Base-by-base conservation (phyloP, 2,329 filamentous ascomycete genomes). In the Phialocephala subalpina region DNA sequence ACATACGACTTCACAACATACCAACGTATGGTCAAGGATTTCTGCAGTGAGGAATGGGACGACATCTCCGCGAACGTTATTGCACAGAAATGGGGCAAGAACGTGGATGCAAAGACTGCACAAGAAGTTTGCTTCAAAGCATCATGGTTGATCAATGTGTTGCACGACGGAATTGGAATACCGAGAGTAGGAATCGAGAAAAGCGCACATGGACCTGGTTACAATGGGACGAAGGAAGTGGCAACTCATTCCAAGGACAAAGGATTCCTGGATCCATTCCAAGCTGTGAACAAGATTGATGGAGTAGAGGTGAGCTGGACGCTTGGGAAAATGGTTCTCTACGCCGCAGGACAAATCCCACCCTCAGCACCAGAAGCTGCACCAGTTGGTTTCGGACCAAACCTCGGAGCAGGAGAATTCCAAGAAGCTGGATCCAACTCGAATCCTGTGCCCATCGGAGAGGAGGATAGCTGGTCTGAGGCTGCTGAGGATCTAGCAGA, bases 291-390 rank as follows among this genome's bases (percentile, higher is more conserved):
- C 78, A 96, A 96, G 78, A 94, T 99, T 71, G 89, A 94, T 72
- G 92, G 90, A 20, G 90, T 94, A 7, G 97, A 99, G 81, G 91
- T 99, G 20, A 97, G 93, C 81, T 99, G 96, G 96, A 98, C 96
- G 0, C 82, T 99, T 5, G 96, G 96, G 1, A 97, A 97, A 77
- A 97, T 98, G 86, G 87, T 99, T 7, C 86, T 99, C 4, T 98
- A 98, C 73, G 96, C 96, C 4, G 90, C 95, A 0, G 96, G 93
- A 3, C 93, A 97, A 77, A 85, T 99, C 6, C 90, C 92, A 1
- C 86, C 92, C 0, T 80, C 83, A 7, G 84, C 82, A 1, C 81
- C 84, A 20, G 80, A 86, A 49, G 82, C 84, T 18, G 81, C 94
- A 1, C 93, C 94, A 0, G 96, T 99, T 11, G 96, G 96, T 0